Conservation (phyloP, 1,284 basidiomycete species). For the Fomitopsis palustris region DNA sequence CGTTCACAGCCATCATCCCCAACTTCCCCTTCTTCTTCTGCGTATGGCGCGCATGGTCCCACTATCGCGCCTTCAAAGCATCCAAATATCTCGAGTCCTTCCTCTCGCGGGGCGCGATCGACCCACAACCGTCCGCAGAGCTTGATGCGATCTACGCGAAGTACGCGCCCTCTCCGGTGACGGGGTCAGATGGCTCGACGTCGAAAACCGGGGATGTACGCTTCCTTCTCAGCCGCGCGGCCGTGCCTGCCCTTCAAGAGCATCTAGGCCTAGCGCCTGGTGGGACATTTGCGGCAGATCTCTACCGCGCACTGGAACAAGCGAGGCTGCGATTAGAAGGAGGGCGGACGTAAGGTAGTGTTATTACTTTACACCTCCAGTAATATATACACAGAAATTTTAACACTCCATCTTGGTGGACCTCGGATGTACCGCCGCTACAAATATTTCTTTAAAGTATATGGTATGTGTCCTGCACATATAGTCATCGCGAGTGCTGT, state of each 20-base stretch:
- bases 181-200: background rate
- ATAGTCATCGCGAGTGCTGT: too few relatives aligned
- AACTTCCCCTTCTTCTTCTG: constrained; percentile 85
- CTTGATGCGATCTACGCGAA: constrained; percentile 58
- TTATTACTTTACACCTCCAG: too few relatives aligned
- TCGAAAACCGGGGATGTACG: background rate
- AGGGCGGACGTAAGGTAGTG: too few relatives aligned
- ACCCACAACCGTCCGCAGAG: constrained; percentile 46
- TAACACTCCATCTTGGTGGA: too few relatives aligned
- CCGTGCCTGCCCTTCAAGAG: constrained; percentile 47
- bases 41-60: constrained; percentile 79
- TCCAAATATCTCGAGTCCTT: constrained; percentile 65
- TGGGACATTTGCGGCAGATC: constrained; percentile 42
- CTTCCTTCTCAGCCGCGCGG: constrained; percentile 48
- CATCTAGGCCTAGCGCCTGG: constrained; percentile 40
- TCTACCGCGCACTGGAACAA: constrained; percentile 66
- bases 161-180: constrained; percentile 22
- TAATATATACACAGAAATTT: too few relatives aligned
- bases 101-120: constrained; percentile 48
- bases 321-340: constrained; percentile 26
- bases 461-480: too few relatives aligned
- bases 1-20: constrained; percentile 62
- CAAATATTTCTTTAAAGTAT: too few relatives aligned
- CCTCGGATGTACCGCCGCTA: too few relatives aligned
- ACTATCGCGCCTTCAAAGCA: constrained; percentile 69